phyloP scores from a whole-genome alignment of 2,329 filamentous ascomycete genomes.

The Fusarium virguliforme region DNA sequence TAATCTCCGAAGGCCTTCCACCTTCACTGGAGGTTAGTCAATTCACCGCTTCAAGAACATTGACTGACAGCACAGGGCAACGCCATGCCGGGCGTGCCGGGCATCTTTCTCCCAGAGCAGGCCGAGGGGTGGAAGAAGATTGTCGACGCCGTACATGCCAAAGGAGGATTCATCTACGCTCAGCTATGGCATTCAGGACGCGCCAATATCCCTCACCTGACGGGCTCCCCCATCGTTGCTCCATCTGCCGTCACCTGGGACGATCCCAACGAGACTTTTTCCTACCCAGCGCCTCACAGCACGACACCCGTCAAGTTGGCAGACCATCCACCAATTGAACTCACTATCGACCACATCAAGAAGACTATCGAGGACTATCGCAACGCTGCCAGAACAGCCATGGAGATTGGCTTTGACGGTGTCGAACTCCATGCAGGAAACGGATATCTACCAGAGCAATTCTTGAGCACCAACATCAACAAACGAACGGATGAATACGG shows the following conservation, averaged over 20 bases:
- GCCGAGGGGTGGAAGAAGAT: conserved; percentile 72
- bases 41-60: no score
- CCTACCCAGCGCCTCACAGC: conserved; percentile 55
- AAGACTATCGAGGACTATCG: conserved; percentile 53
- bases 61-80: conserved; percentile 45
- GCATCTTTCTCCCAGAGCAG: conserved; percentile 70
- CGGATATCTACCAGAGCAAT: conserved; percentile 60
- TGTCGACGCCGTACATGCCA: conserved; percentile 73
- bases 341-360: conserved; percentile 62
- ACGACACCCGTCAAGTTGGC: conserved; percentile 60
- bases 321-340: conserved; percentile 50
- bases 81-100: conserved; percentile 66
- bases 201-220: conserved; percentile 56
- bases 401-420: conserved; percentile 68
- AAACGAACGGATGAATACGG: conserved; percentile 58
- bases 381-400: conserved; percentile 60
- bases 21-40: conserved; percentile 60
- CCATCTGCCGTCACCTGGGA: conserved; percentile 64
- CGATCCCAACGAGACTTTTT: conserved; percentile 60
- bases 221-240: conserved; percentile 57
- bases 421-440: conserved; percentile 61
- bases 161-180: conserved; percentile 72
- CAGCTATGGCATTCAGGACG: conserved; percentile 70
- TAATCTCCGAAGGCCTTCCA: conserved; percentile 64
- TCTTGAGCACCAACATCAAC: conserved; percentile 58